Conservation (phyloP, 805 yeast species). For the Nakazawaea laoshanensis region DNA sequence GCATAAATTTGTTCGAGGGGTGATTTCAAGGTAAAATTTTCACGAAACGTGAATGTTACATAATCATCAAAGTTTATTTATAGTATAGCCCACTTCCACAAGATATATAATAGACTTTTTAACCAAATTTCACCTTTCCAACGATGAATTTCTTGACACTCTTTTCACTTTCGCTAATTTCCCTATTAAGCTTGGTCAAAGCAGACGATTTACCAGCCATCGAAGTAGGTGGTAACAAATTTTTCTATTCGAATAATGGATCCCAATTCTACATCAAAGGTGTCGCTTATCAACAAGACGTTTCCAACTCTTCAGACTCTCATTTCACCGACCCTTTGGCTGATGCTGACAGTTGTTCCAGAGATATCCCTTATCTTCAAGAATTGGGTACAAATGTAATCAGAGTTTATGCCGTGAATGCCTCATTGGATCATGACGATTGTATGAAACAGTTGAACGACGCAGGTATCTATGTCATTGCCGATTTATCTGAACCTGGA, state of each 20-base stretch:
- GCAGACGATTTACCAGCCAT: slow-evolving; percentile 34
- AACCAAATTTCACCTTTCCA: too few relatives aligned
- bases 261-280: slow-evolving; percentile 85
- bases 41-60: too few relatives aligned
- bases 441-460: slow-evolving; percentile 71
- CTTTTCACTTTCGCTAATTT: not conserved
- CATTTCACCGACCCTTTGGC: slow-evolving; percentile 69
- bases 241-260: slow-evolving; percentile 64
- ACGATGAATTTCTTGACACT: too few relatives aligned
- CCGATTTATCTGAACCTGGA: slow-evolving; percentile 85
- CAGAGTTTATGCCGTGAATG: slow-evolving; percentile 82
- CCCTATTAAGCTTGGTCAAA: slow-evolving; percentile 13
- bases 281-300: slow-evolving; percentile 75
- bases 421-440: slow-evolving; percentile 57
- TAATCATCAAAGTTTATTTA: too few relatives aligned
- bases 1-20: too few relatives aligned
- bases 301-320: slow-evolving; percentile 29
- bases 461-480: slow-evolving; percentile 86
- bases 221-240: slow-evolving; percentile 64
- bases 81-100: too few relatives aligned
- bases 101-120: too few relatives aligned
- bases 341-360: slow-evolving; percentile 55
- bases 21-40: too few relatives aligned
- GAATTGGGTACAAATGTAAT: slow-evolving; percentile 68
- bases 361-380: slow-evolving; percentile 75